Evolutionary conservation across 73 alveolate genomes (phyloP), one percentile per base, ranked within the genome.

Genomic region (Tetrahymena elliotti): DNA sequence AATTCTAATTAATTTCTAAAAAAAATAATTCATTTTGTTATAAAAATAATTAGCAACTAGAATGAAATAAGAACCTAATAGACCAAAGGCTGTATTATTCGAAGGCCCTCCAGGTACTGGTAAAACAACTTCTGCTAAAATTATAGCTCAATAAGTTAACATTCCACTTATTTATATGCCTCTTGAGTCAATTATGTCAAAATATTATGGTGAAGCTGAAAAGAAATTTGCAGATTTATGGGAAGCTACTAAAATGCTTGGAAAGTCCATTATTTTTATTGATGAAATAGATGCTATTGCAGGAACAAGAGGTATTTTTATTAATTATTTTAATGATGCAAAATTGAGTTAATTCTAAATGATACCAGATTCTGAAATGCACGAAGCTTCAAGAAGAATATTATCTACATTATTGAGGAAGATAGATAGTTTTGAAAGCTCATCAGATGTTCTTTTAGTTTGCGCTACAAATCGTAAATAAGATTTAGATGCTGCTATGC

Each of bases 31-130:
- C 84, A 53, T 53, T 20, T 4, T 4, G 33, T 5, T 68, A n/a
- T 0, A 1, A n/a, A 18, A 68, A 68, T 68, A 5, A 24, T 27
- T 68, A 84, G 94, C 92, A 38, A 98, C 99, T 13, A 96, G 99
- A 83, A 96, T 98, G 96, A 98, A 97, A 95, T 93, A 98, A 96
- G 99, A 98, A 83, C 97, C 98, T 27, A 98, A 98, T 93, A 95
- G 99, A 84, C 99, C 99, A 12, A 98, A 97, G 82, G 98, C 99
- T 16, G 98, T 98, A 6, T 93, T 98, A 33, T 98, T 98, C 93
- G 99, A 98, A 95, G 99, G 99, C 0, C 99, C 99, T 47, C 99
- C 99, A 84, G 99, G 99, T 38, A 97, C 99, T 95, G 99, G 99
- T 9, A 98, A 98, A 84, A 98, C 99, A 34, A 98, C 99, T 33